Percentiles rank a stretch among this genome's conserved stretches.
phyloP scores from a whole-genome alignment of 176 grass and related monocot genomes.

The Dendrocalamus sinicus region DNA sequence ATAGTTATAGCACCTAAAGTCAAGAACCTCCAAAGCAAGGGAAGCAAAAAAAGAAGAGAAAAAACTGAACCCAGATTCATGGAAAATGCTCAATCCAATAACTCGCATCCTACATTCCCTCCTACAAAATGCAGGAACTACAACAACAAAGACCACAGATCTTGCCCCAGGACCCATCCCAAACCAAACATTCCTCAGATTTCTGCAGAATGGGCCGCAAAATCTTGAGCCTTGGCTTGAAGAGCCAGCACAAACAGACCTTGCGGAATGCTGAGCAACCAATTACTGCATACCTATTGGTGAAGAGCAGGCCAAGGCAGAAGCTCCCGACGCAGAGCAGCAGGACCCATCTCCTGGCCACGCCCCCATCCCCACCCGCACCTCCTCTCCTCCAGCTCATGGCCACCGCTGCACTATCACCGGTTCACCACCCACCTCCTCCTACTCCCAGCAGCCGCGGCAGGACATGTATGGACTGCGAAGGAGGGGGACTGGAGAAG shows the following conservation, averaged over 20 bases:
- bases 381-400: not conserved
- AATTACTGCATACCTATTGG: constrained; percentile 51
- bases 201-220: not conserved
- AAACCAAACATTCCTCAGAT: not conserved
- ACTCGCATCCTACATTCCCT: not conserved
- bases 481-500: no score
- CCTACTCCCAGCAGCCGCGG: no score
- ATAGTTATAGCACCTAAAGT: not conserved
- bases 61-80: not conserved
- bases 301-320: constrained; percentile 87
- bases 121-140: not conserved
- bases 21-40: not conserved
- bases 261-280: not conserved
- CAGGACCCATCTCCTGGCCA: constrained; percentile 63
- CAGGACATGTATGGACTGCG: no score
- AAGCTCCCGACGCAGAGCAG: constrained; percentile 94
- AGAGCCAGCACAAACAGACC: not conserved
- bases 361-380: constrained; percentile 41
- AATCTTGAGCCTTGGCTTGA: not conserved
- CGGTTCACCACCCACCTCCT: no score
- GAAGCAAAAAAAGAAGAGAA: no score
- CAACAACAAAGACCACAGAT: not conserved
- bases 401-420: no score
- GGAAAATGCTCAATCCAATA: no score
- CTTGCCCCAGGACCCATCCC: not conserved